Evolutionary conservation across 306 rosid species (phyloP), one percentile per base, ranked within the genome.

Genomic region (Arachis hypogaea): DNA sequence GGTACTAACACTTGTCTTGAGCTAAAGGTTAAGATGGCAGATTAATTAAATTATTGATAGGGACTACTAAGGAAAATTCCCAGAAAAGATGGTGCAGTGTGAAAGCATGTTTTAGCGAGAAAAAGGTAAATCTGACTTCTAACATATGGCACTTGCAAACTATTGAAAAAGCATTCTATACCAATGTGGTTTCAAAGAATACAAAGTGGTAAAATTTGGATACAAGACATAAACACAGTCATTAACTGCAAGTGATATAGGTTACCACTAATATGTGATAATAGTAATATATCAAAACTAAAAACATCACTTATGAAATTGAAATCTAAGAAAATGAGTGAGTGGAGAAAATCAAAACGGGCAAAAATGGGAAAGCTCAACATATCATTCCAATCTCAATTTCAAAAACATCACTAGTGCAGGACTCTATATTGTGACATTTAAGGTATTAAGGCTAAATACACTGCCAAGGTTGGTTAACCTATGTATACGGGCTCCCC

Each of bases 1-100:
- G 78, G 85, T 65, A 72, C 81, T 65, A 69, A 71, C 41, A 33
- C 52, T 47, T 63, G 68, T 68, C 68, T 69, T 69, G 64, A 64
- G 43, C 63, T 36, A 57, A 64, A 75, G 65, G 43, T 63, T 0
- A 54, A 44, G 45, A 44, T 63, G 60, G 33, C 14, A 69, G 41
- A 66, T 45, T 45, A 7, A 66, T 56, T 33, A 60, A 22, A 22
- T 40, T 33, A 54, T 49, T 22, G 77, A 71, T 46, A 56, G 62
- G 59, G 72, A 44, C 66, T 9, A 22, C 44, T 22, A 45, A 40
- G 75, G 43, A 71, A 72, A 2, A 67, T 64, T 49, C 64, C 73
- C 59, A 61, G 59, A 61, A 49, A 49, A 46, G 69, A 49, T 11
- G 33, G 28, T 22, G 28, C 28, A 22, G 1, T 22, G 28, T 22